These are phyloP conservation scores for Fusarium sp. DNA, from an alignment of 2,329 filamentous ascomycete species.

Conservation along the genomic window DNA sequence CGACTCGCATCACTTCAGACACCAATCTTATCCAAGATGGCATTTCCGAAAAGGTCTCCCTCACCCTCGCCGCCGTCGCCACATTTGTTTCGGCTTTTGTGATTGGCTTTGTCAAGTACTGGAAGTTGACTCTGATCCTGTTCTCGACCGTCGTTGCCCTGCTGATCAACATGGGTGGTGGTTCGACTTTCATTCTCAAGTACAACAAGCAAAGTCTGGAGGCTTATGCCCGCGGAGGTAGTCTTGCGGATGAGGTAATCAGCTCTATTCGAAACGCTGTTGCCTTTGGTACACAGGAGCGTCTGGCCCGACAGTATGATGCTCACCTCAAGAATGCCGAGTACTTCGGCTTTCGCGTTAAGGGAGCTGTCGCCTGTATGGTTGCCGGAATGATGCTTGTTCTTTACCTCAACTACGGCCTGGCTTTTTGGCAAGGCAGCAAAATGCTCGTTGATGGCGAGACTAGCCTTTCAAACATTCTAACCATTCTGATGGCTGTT, in stretches of 20 bases:
- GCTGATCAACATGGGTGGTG: constrained; percentile 80
- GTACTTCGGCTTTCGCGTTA: constrained; percentile 81
- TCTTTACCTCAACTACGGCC: constrained; percentile 87
- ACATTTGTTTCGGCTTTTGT: constrained; percentile 92
- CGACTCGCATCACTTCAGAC: constrained; percentile 93
- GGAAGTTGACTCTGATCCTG: constrained; percentile 93
- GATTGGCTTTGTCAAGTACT: constrained; percentile 91
- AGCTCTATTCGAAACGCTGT: constrained; percentile 93
- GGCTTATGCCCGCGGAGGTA: constrained; percentile 87
- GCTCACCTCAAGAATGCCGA: constrained; percentile 80
- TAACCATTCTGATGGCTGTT: constrained; percentile 90
- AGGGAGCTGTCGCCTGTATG: constrained; percentile 82
- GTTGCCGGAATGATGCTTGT: constrained; percentile 86
- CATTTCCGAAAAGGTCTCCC: constrained; percentile 88
- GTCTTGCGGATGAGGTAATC: constrained; percentile 93
- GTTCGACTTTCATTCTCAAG: constrained; percentile 82
- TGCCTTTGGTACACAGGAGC: constrained; percentile 94
- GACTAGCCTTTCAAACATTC: constrained; percentile 76
- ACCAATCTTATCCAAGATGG: constrained; percentile 95
- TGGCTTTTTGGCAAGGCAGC: constrained; percentile 91
- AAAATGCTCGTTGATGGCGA: constrained; percentile 78
- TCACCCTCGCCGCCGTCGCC: constrained; percentile 82
- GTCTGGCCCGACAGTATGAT: constrained; percentile 90
- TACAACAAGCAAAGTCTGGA: constrained; percentile 84
- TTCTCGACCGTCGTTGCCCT: constrained; percentile 86